Conservation (phyloP, 768 basidiomycete species). For the Xerocomellus intermedius region DNA sequence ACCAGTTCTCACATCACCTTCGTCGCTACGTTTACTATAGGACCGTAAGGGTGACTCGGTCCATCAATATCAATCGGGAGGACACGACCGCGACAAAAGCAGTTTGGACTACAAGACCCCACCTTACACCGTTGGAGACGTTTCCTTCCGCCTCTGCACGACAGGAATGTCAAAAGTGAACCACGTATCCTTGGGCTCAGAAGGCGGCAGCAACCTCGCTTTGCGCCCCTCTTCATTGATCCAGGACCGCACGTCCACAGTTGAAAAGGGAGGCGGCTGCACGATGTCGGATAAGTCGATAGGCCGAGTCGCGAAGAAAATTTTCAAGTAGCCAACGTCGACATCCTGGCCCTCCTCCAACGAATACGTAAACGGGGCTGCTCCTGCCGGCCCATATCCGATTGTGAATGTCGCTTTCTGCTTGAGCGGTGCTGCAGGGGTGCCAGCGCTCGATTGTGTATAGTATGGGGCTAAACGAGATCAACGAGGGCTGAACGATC, state of each 20-base stretch:
- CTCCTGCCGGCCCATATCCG: slow-evolving; percentile 41
- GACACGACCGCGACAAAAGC: neutral
- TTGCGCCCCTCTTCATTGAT: neutral
- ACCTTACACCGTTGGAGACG: neutral
- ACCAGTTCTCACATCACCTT: neutral
- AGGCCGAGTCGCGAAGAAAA: slow-evolving; percentile 40
- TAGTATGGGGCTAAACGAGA: slow-evolving; percentile 7
- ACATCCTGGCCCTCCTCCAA: slow-evolving; percentile 30
- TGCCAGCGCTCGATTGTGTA: neutral
- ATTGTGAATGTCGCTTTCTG: slow-evolving; percentile 25
- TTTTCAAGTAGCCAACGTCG: slow-evolving; percentile 44
- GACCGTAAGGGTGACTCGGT: too few relatives aligned
- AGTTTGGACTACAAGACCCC: too few relatives aligned
- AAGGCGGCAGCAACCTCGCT: neutral
- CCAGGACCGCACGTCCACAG: neutral
- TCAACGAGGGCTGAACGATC: neutral
- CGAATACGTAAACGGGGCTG: slow-evolving; percentile 31
- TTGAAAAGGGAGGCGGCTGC: slow-evolving; percentile 34
- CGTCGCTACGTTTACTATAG: neutral
- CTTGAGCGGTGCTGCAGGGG: slow-evolving; percentile 9
- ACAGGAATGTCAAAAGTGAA: slow-evolving; percentile 19
- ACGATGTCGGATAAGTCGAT: slow-evolving; percentile 35
- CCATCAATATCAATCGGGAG: neutral
- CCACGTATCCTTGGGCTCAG: slow-evolving; percentile 7
- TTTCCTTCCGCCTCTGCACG: slow-evolving; percentile 13